Evolutionary conservation across 2,329 filamentous ascomycete species (phyloP).

Genomic region (Tricladium varicosporioides): DNA sequence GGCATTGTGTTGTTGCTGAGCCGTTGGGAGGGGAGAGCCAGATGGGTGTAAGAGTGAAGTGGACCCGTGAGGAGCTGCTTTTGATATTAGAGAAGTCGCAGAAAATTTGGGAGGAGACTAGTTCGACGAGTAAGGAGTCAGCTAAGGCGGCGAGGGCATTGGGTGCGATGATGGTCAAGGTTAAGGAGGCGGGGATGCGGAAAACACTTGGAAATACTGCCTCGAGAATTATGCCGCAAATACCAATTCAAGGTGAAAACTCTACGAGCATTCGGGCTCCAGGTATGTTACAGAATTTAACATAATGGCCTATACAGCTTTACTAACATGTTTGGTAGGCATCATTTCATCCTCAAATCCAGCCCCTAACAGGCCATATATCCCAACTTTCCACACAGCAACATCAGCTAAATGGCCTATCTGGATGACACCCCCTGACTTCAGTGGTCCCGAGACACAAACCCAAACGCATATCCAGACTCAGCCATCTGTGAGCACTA

Average conservation of each 20-base stretch:
- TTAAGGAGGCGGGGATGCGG: constrained; percentile 1
- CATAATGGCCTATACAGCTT: not conserved
- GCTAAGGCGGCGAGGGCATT: constrained; percentile 21
- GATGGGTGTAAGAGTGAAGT: constrained; percentile 14
- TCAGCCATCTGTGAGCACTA: not conserved
- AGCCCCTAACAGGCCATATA: too few relatives aligned
- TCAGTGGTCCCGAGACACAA: not conserved
- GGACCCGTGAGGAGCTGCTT: constrained; percentile 23
- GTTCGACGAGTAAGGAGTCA: constrained; percentile 20
- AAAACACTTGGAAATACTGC: not conserved
- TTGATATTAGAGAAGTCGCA: constrained; percentile 18
- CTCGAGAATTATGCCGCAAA: not conserved
- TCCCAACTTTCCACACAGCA: too few relatives aligned
- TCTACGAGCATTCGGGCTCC: not conserved
- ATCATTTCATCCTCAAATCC: too few relatives aligned
- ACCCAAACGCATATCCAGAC: not conserved
- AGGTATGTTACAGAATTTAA: too few relatives aligned
- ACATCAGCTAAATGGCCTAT: too few relatives aligned
- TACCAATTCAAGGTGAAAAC: not conserved
- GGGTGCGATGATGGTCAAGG: constrained; percentile 20
- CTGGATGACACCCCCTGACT: not conserved
- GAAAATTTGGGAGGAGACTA: constrained; percentile 21
- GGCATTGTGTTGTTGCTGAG: constrained; percentile 13
- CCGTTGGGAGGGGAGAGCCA: constrained; percentile 1
- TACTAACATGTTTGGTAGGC: not conserved